These are phyloP conservation scores for Pelargonium cotyledonis DNA, from an alignment of 441 rosid genomes.

Conservation along the genomic window DNA sequence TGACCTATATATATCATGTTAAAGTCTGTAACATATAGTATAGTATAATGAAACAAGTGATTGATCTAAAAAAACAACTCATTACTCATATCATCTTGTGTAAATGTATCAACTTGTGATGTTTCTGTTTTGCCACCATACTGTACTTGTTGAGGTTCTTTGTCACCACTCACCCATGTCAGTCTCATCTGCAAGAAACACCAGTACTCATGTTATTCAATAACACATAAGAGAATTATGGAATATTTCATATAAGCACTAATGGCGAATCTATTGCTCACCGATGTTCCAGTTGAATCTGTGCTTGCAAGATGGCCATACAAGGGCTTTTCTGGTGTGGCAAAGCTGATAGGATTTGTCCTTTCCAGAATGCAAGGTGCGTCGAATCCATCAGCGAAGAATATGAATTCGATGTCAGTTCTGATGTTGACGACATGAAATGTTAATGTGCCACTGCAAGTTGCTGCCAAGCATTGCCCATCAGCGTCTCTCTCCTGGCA, in stretches of 20 bases:
- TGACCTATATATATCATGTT: not conserved
- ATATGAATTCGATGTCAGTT: constrained; percentile 50
- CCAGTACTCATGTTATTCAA: not conserved
- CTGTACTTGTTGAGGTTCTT: constrained; percentile 38
- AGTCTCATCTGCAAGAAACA: constrained; percentile 47
- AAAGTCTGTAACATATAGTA: no score
- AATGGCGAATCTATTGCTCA: constrained; percentile 14
- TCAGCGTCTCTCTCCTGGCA: constrained; percentile 26
- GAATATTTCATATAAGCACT: no score
- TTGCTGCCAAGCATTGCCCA: constrained; percentile 25
- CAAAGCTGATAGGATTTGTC: constrained; percentile 35
- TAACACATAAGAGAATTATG: no score
- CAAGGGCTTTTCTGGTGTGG: constrained; percentile 45
- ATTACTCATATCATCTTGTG: constrained; percentile 47
- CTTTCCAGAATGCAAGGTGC: constrained; percentile 42
- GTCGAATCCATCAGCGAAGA: constrained; percentile 47
- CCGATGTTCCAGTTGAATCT: constrained; percentile 54
- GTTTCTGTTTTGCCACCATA: constrained; percentile 37
- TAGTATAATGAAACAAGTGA: no score
- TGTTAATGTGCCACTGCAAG: constrained; percentile 37
- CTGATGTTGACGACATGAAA: constrained; percentile 62
- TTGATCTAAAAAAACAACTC: not conserved
- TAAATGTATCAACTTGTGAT: constrained; percentile 44
- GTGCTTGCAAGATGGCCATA: constrained; percentile 46
- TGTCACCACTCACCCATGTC: constrained; percentile 62